Evolutionary conservation across 495 filamentous ascomycete genomes (phyloP).

Genomic region (Annulohypoxylon maeteangense): DNA sequence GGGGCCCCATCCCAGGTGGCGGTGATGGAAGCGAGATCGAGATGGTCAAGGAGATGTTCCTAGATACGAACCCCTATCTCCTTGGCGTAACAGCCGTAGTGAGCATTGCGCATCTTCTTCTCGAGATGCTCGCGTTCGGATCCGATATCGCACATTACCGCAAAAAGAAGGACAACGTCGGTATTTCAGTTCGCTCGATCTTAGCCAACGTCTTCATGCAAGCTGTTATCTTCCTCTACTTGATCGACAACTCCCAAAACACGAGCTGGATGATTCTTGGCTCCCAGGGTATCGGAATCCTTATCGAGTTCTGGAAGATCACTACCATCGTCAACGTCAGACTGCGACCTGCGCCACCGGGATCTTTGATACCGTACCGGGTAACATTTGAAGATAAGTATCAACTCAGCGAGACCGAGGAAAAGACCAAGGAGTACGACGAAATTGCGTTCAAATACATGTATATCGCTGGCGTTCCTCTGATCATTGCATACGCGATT

Average conservation of each 20-base stretch:
- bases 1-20: slow-evolving; percentile 69
- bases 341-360: slow-evolving; percentile 72
- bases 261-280: slow-evolving; percentile 99
- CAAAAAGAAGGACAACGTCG: slow-evolving; percentile 99
- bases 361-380: slow-evolving; percentile 80
- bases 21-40: slow-evolving; percentile 79
- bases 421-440: slow-evolving; percentile 98
- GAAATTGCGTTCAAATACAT: slow-evolving; percentile 97
- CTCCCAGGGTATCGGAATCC: slow-evolving; percentile 90
- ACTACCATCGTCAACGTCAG: slow-evolving; percentile 97
- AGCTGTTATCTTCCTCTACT: slow-evolving; percentile 92
- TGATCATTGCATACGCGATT: slow-evolving; percentile 85
- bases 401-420: slow-evolving; percentile 90
- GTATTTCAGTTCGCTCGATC: slow-evolving; percentile 94
- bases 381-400: slow-evolving; percentile 96
- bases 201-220: slow-evolving; percentile 99
- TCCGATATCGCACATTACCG: slow-evolving; percentile 97
- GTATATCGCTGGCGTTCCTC: slow-evolving; percentile 88
- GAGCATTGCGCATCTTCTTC: slow-evolving; percentile 89
- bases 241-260: slow-evolving; percentile 97
- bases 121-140: slow-evolving; percentile 96
- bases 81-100: slow-evolving; percentile 85
- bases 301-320: slow-evolving; percentile 97
- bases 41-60: slow-evolving; percentile 90
- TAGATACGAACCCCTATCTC: slow-evolving; percentile 94